Percentiles rank a stretch among this genome's conserved stretches.
These are phyloP conservation scores for Neonothopanus nambi DNA, from an alignment of 1,284 basidiomycete species.

Conservation along the genomic window DNA sequence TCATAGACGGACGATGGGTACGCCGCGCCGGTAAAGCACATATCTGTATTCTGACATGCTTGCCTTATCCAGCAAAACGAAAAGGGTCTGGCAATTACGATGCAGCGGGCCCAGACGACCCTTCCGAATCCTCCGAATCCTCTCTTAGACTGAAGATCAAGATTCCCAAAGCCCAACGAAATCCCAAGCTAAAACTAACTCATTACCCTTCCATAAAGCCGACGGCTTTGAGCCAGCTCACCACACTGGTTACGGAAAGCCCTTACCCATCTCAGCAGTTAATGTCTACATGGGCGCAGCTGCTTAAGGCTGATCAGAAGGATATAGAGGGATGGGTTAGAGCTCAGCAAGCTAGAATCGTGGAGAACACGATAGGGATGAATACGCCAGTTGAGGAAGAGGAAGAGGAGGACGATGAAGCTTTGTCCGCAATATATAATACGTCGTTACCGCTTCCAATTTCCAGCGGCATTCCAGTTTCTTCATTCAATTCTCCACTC, in stretches of 20 bases:
- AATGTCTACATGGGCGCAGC: constrained; percentile 32
- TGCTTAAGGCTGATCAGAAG: constrained; percentile 26
- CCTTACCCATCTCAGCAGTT: constrained; percentile 28
- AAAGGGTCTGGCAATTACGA: no score
- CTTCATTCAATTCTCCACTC: not conserved
- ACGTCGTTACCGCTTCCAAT: no score
- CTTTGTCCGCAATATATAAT: no score
- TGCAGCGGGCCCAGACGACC: no score
- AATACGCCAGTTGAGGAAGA: no score
- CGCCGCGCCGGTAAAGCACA: no score
- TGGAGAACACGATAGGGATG: no score
- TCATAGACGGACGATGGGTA: not conserved
- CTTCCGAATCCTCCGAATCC: no score
- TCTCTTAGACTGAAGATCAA: not conserved
- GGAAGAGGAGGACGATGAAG: no score
- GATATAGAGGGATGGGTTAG: constrained; percentile 30
- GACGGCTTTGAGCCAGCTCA: constrained; percentile 23
- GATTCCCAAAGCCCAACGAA: not conserved
- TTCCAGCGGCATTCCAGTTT: not conserved
- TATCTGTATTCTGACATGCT: no score
- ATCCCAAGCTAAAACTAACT: not conserved
- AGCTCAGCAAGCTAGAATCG: constrained; percentile 8
- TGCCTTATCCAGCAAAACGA: no score
- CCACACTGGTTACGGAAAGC: constrained; percentile 24
- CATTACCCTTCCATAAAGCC: constrained; percentile 4